Base-by-base conservation (phyloP, 805 yeast species). In the Tetrapisispora arboricola region DNA sequence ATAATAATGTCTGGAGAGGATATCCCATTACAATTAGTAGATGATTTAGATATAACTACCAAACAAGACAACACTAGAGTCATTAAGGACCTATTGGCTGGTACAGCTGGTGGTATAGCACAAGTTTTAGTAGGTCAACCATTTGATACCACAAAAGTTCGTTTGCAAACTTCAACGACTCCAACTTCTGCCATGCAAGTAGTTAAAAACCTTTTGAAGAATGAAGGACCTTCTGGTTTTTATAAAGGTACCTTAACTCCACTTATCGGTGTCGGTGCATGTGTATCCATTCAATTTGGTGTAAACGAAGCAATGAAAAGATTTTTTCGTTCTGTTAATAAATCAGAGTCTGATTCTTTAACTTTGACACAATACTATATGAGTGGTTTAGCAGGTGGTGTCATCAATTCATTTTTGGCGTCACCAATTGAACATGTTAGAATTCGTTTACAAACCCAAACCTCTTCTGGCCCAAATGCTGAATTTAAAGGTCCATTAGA, bases 41-140 rank as follows among this genome's bases (percentile, higher is more conserved):
- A 61, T 47, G 59, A 53, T 24, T 39, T 50, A 26, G 58, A 57
- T 11, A 20, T 36, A 7, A 44, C 42, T 31, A 43, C 51, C 6
- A 33, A 36, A 11, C 29, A 39, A 22, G 42, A 38, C 16, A 34
- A 32, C 16, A n/a, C 30, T 7, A 39, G 54, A 35, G 52, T 56
- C 1, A 48, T 71, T 25, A 86, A 86, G 53, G 96, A 88, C 60
- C 72, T 87, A 37, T 64, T 84, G 41, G 94, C 94, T 4, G 98
- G 98, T 17, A 90, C 96, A 15, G 72, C 81, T 50, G 97, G 97
- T 43, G 98, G 98, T 40, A 76, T 92, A 21, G 90, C 96, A 6
- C 98, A 92, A 64, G 97, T 92, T 7, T 66, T 92, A 26, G 84
- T 82, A 12, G 98, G 98, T 19, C 97, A 92, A 63, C 96, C 97